Evolutionary conservation across 2,329 filamentous ascomycete species (phyloP).

Genomic region (Zymoseptoria ardabiliae): DNA sequence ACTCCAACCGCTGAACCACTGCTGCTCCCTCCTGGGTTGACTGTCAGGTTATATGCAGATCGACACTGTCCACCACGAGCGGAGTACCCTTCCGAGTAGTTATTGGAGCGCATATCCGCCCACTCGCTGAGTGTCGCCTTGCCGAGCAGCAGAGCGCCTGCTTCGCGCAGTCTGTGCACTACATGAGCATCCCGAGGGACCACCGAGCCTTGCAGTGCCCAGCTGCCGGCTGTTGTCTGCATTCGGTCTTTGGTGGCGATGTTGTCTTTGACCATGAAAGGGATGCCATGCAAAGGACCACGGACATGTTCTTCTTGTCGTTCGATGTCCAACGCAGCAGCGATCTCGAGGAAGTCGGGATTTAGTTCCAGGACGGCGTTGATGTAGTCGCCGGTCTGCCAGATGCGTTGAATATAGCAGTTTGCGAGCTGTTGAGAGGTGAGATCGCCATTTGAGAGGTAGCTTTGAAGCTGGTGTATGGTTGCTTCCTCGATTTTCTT

Average conservation of each 20-base stretch:
- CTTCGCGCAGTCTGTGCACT: conserved; percentile 53
- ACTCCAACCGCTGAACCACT: conserved; percentile 61
- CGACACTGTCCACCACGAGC: conserved; percentile 56
- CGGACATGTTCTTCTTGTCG: conserved; percentile 49
- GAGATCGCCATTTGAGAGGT: conserved; percentile 48
- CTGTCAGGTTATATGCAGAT: conserved; percentile 61
- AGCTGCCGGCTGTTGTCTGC: conserved; percentile 67
- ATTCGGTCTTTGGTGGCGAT: conserved; percentile 62
- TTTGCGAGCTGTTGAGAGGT: conserved; percentile 51
- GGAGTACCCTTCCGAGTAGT: conserved; percentile 63
- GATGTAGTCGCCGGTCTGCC: conserved; percentile 58
- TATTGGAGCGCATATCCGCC: conserved; percentile 62
- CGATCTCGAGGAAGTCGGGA: conserved; percentile 59
- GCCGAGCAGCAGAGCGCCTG: conserved; percentile 62
- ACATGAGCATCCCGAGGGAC: conserved; percentile 63
- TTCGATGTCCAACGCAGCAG: conserved; percentile 53
- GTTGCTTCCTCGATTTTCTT: conserved; percentile 61
- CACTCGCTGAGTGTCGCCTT: conserved; percentile 67
- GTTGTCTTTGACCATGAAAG: conserved; percentile 68
- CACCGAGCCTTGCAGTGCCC: conserved; percentile 57
- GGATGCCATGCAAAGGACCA: conserved; percentile 67
- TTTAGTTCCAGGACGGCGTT: conserved; percentile 59
- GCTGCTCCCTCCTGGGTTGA: conserved; percentile 62
- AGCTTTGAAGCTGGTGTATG: conserved; percentile 58
- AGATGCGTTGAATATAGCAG: conserved; percentile 57